These are phyloP conservation scores for Plectosphaerella cucumerina DNA, from an alignment of 2,329 filamentous ascomycete species.

Conservation along the genomic window DNA sequence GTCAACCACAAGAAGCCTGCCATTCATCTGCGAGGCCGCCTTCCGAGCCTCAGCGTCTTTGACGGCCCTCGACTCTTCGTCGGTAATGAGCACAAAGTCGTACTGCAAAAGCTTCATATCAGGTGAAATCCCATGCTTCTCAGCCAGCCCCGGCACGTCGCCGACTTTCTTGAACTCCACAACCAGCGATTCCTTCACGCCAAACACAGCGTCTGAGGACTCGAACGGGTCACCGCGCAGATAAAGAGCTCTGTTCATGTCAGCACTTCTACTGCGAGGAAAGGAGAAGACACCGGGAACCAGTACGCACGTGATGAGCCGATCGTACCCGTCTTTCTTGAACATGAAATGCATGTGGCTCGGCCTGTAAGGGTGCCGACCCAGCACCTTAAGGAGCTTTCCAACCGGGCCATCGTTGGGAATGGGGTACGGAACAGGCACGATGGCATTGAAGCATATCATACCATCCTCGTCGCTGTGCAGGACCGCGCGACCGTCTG, in stretches of 20 bases:
- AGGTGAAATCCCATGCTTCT: constrained; percentile 3
- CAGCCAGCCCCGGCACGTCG: constrained; percentile 1
- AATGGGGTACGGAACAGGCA: constrained; percentile 80
- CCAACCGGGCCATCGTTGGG: constrained; percentile 81
- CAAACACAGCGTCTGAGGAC: constrained; percentile 4
- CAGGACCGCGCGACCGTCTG: constrained; percentile 54
- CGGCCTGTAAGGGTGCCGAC: constrained; percentile 46
- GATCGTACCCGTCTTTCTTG: not conserved
- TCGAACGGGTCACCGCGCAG: constrained; percentile 2
- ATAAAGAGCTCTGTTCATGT: constrained; percentile 1
- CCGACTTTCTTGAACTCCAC: not conserved
- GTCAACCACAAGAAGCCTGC: too few species aligned
- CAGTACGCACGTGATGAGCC: not conserved
- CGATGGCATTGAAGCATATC: constrained; percentile 83
- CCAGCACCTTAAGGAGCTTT: constrained; percentile 57
- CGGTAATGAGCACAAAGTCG: constrained; percentile 4
- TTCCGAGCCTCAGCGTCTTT: too few species aligned
- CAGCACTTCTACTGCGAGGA: too few species aligned
- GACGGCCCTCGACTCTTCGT: not conserved
- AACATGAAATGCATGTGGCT: not conserved
- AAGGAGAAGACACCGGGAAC: too few species aligned
- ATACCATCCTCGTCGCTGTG: not conserved
- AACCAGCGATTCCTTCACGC: constrained; percentile 6
- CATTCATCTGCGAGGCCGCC: too few species aligned
- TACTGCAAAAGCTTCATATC: constrained; percentile 2